Base-by-base conservation (phyloP, 805 yeast genomes). In the Teunomyces funiuensis region DNA sequence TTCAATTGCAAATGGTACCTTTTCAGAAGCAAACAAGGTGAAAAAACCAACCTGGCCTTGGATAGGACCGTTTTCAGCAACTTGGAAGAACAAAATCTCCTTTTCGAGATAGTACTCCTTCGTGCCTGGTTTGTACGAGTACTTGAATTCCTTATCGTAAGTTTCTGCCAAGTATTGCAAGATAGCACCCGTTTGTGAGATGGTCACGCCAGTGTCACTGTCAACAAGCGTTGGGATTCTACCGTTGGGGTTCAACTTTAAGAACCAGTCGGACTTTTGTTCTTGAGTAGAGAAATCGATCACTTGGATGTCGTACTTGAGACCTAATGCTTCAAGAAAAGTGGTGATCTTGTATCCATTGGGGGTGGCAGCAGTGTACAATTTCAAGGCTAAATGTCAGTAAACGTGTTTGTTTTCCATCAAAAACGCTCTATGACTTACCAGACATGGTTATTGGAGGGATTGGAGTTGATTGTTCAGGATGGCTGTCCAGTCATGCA, bases 111-210 rank as follows among this genome's bases (percentile, higher is more conserved):
- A 82, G 57, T 80, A 82, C 34, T 60, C 60, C 34, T 49, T 44
- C 19, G 79, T 44, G 9, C 65, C 65, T 17, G 20, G 39, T 19
- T 59, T 62, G 45, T 60, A 75, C 18, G 74, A 66, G 49, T 47
- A 72, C 57, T 77, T 76, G 45, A 70, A 56, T 7, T 77, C 79
- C 40, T 60, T 72, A 53, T 83, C 88, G 55, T 76, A 83, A 46
- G 72, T 77, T 48, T 80, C 85, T 41, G 77, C 79, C 28, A 82
- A 57, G 55, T 80, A 83, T 43, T 67, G 61, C 58, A 83, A 56
- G 46, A 82, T 81, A 2, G 87, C 85, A 23, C 76, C 86, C 25
- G 82, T 70, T 60, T 82, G 87, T 49, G 73, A 71, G 19, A 83
- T 54, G 16, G 74, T 62, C 22, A 67, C 66, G 3, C 80, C 82